Percentiles rank a stretch among this genome's conserved stretches.
Conservation (phyloP, 1,139 yeast genomes). For the Arxiozyma slooffiae region DNA sequence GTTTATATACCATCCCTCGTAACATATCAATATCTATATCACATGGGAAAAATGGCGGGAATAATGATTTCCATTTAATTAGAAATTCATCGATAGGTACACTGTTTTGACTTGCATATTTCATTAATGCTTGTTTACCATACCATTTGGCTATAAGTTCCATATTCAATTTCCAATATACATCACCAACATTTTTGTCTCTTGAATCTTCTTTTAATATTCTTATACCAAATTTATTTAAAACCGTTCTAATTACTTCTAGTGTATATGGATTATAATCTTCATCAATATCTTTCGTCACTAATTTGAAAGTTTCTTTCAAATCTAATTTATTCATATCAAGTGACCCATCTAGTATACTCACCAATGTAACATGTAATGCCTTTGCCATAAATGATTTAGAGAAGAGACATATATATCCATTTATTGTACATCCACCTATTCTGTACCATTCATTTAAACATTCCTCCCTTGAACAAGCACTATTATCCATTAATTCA, state of each 20-base stretch:
- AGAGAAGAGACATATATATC: slow-evolving; percentile 34
- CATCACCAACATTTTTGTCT: slow-evolving; percentile 2
- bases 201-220: neutral
- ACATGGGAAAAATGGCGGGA: slow-evolving; percentile 56
- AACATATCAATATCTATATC: slow-evolving; percentile 46
- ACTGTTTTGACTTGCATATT: slow-evolving; percentile 28
- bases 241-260: slow-evolving; percentile 38
- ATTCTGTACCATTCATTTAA: slow-evolving; percentile 40
- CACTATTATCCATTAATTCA: slow-evolving; percentile 39
- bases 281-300: slow-evolving; percentile 24
- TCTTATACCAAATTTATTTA: slow-evolving; percentile 38
- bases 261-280: slow-evolving; percentile 23
- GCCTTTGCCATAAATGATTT: slow-evolving; percentile 32
- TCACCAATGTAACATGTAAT: slow-evolving; percentile 40
- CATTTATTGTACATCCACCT: slow-evolving; percentile 49
- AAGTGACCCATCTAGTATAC: slow-evolving; percentile 39
- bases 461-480: slow-evolving; percentile 52
- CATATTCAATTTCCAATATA: slow-evolving; percentile 34
- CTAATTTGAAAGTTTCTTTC: slow-evolving; percentile 22
- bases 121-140: slow-evolving; percentile 45
- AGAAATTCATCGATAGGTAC: slow-evolving; percentile 41
- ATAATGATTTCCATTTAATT: slow-evolving; percentile 51
- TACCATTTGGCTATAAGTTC: slow-evolving; percentile 45
- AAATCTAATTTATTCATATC: slow-evolving; percentile 30
- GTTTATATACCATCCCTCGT: slow-evolving; percentile 46